A percentile compares a stretch with the other conserved stretches of the same genome.
Evolutionary conservation across 192 early-diverging fungal species (phyloP).

Genomic region (Dispira simplex): DNA sequence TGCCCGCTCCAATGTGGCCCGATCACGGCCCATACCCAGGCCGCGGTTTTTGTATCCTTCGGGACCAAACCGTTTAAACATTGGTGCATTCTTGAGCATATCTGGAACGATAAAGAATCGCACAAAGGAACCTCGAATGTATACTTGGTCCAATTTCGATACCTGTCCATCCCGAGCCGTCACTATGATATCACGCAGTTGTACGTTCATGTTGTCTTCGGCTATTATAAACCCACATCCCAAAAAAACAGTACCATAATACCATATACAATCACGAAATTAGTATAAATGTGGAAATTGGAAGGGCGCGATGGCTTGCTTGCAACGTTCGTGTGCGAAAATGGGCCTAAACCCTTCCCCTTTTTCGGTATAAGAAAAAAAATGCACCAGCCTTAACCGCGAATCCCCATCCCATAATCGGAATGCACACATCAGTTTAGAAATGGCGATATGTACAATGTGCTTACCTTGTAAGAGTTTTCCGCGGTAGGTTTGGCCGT

Average conservation of each 20-base stretch:
- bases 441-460: too few species aligned
- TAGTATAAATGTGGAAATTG: background rate
- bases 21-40: constrained; percentile 31
- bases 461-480: constrained; percentile 67
- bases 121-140: constrained; percentile 82
- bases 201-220: constrained; percentile 99
- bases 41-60: constrained; percentile 29
- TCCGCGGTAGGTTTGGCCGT: constrained; percentile 87
- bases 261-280: background rate
- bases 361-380: background rate
- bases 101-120: constrained; percentile 96
- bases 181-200: constrained; percentile 86
- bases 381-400: background rate
- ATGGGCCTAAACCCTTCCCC: too few species aligned
- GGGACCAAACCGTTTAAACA: constrained; percentile 91
- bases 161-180: constrained; percentile 85
- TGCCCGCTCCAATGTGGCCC: background rate
- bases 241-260: background rate
- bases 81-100: constrained; percentile 98
- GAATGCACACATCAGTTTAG: too few species aligned
- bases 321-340: too few species aligned
- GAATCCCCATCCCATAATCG: background rate
- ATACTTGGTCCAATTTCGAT: constrained; percentile 88
- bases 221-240: constrained; percentile 19
- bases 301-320: too few species aligned